These are phyloP conservation scores for Rhododendron molle DNA, from an alignment of 148 eudicot species.

Conservation along the genomic window DNA sequence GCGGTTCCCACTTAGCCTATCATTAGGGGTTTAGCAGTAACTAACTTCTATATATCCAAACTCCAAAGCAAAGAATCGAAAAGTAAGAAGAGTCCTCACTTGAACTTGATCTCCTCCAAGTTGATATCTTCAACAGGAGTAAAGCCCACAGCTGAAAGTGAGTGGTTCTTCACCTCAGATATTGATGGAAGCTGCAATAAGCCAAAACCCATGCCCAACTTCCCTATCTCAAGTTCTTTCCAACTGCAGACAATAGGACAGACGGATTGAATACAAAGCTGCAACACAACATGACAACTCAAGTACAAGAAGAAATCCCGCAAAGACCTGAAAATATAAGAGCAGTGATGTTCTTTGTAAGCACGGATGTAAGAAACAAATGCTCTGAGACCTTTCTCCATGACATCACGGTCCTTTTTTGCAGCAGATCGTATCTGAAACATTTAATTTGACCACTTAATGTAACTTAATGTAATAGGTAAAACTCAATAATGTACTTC, in stretches of 20 bases:
- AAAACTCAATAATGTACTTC: not conserved
- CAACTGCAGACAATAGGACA: slow-evolving; percentile 27
- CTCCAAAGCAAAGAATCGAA: not conserved
- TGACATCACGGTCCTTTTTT: slow-evolving; percentile 74
- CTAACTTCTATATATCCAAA: not conserved
- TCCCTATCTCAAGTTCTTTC: slow-evolving; percentile 90
- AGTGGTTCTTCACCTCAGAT: slow-evolving; percentile 69
- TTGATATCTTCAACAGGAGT: slow-evolving; percentile 63
- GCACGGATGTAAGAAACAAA: slow-evolving; percentile 86
- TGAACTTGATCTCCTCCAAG: slow-evolving; percentile 74
- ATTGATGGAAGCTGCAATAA: slow-evolving; percentile 78
- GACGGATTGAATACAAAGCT: not conserved
- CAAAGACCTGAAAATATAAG: slow-evolving; percentile 70
- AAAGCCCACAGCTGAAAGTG: slow-evolving; percentile 71
- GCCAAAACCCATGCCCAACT: slow-evolving; percentile 92
- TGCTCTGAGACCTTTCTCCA: slow-evolving; percentile 89
- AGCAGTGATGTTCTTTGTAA: slow-evolving; percentile 88
- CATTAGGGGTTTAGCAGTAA: not conserved
- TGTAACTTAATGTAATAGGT: not conserved
- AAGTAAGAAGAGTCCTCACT: slow-evolving; percentile 43
- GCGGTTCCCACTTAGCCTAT: not conserved
- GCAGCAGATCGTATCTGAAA: slow-evolving; percentile 76
- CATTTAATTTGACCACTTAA: slow-evolving; percentile 5
- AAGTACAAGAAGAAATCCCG: not conserved
- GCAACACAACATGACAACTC: not conserved